Evolutionary conservation across 306 rosid genomes (phyloP).

Genomic region (Pterocarpus santalinus): DNA sequence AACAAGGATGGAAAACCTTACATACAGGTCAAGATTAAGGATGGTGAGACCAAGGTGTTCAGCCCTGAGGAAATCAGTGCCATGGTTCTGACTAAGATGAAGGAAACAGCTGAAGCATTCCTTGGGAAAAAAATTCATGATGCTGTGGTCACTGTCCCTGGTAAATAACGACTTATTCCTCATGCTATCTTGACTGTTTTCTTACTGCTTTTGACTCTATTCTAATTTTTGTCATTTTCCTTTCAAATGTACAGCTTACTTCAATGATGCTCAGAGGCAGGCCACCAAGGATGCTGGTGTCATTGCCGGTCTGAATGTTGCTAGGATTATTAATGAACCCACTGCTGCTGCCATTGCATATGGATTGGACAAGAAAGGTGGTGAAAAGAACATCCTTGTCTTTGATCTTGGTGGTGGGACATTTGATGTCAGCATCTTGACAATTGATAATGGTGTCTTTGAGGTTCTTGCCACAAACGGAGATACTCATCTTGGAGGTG

Average conservation of each 20-base stretch:
- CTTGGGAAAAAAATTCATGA: slow-evolving; percentile 90
- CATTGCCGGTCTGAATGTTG: slow-evolving; percentile 97
- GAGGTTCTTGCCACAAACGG: slow-evolving; percentile 98
- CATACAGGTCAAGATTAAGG: slow-evolving; percentile 84
- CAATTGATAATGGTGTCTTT: slow-evolving; percentile 94
- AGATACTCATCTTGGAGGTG: slow-evolving; percentile 99
- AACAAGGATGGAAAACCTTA: slow-evolving; percentile 98
- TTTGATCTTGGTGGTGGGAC: slow-evolving; percentile 99
- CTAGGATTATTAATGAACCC: slow-evolving; percentile 96
- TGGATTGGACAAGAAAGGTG: slow-evolving; percentile 98
- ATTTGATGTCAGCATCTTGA: slow-evolving; percentile 98
- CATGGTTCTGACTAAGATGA: slow-evolving; percentile 88
- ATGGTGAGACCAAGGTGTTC: slow-evolving; percentile 95
- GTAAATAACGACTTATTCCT: slow-evolving; percentile 46
- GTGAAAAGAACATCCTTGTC: slow-evolving; percentile 98
- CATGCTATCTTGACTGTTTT: background rate
- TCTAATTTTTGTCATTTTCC: slow-evolving; percentile 8
- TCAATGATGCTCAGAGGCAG: slow-evolving; percentile 99
- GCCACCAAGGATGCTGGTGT: slow-evolving; percentile 99
- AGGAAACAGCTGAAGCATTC: slow-evolving; percentile 98
- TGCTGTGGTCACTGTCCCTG: slow-evolving; percentile 98
- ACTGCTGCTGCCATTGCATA: slow-evolving; percentile 99
- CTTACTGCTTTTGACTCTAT: background rate
- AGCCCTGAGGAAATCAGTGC: slow-evolving; percentile 99
- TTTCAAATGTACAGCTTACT: slow-evolving; percentile 74